Base-by-base conservation (phyloP, 2,329 filamentous ascomycete species). In the Cercospora zeae-maydis region DNA sequence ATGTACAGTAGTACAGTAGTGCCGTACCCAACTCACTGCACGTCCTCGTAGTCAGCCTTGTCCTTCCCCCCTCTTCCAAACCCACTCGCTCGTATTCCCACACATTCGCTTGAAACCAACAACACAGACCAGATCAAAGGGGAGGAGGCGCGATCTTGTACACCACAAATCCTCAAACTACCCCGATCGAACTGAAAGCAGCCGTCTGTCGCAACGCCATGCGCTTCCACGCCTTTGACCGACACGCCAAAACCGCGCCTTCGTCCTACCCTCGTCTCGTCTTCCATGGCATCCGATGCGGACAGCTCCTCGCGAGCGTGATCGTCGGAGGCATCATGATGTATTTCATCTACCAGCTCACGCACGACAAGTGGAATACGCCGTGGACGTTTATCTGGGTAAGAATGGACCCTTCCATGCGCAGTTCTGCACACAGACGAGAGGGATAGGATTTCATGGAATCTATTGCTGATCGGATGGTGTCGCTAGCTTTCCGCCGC, bases 381-480 rank as follows among this genome's bases (percentile, higher is more conserved):
- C 85, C 85, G 0, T 86, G 83, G 81, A 84, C 84, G 2, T 87
- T 87, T 70, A 77, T 86, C 16, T 74, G 86, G 64, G 84, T 86
- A 78, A 65, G 79, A 68, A 37, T 47, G 56, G 19, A 59, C 39
- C 7, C 24, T 5, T 6, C 2, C 6, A 5, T 14, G 6, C 42
- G 21, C 31, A 27, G 10, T 24, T 1, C 39, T 45, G 16, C 1
- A 13, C 4, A 45, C 4, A 6, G 5, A 8, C 9, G 10, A 45
- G 4, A 14, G 42, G 63, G n/a, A 21, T 16, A n/a, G 53, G 34
- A n/a, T 33, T 51, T 9, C 10, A 36, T 27, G 58, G 58, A 24
- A 11, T 49, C 24, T 33, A 52, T 54, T n/a, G 30, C 57, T 55
- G 59, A 55, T 39, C 10, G 36, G 9, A 6, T 31, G 21, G 19